Percentiles rank a stretch among this genome's conserved stretches.
phyloP scores from a whole-genome alignment of 106 monocot species.

The Dactylorhiza incarnata region DNA sequence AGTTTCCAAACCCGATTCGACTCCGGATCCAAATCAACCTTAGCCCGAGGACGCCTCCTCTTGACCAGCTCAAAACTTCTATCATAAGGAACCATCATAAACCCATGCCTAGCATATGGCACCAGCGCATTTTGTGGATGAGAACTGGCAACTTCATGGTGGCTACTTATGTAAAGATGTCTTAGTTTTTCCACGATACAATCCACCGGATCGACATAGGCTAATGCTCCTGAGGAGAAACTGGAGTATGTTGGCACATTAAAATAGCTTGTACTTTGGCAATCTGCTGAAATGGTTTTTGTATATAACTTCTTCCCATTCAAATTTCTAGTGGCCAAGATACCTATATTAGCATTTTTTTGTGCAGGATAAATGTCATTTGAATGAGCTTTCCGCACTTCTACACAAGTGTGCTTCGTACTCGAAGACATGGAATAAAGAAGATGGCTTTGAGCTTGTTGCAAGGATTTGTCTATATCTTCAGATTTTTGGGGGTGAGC shows the following conservation, averaged over 20 bases:
- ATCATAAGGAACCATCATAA: conserved; percentile 39
- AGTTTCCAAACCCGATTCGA: conserved; percentile 78
- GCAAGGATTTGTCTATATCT: neutral
- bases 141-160: conserved; percentile 5
- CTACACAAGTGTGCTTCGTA: neutral
- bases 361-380: neutral
- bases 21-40: conserved; percentile 70
- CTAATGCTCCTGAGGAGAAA: conserved; percentile 4
- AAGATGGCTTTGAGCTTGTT: neutral
- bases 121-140: conserved; percentile 42
- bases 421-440: neutral
- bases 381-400: neutral
- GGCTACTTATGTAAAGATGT: conserved; percentile 31
- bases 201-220: conserved; percentile 28
- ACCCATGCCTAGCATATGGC: conserved; percentile 36
- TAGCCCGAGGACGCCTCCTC: conserved; percentile 44
- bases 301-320: neutral
- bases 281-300: conserved; percentile 1
- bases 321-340: neutral
- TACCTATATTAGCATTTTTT: neutral
- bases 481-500: neutral
- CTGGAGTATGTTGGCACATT: neutral
- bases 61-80: conserved; percentile 20
- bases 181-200: conserved; percentile 37
- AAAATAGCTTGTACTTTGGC: conserved; percentile 8